These are phyloP conservation scores for Clonostachys solani DNA, from an alignment of 2,329 filamentous ascomycete genomes.

Conservation along the genomic window DNA sequence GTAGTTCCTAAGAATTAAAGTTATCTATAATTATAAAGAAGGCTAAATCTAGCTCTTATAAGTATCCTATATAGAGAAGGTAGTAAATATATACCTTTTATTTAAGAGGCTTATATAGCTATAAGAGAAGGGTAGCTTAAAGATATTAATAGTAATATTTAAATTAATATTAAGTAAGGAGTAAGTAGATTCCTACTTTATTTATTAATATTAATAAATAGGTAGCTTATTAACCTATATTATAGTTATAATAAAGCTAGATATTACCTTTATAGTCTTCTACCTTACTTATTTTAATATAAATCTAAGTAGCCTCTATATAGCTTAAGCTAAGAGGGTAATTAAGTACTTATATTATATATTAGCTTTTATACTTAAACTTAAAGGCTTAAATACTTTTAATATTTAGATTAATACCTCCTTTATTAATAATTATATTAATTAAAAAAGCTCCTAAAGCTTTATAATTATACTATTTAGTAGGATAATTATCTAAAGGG, in stretches of 20 bases:
- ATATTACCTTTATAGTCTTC: not conserved
- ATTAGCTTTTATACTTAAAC: not conserved
- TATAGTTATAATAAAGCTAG: not conserved
- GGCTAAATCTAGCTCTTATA: not conserved
- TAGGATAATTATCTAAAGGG: too few relatives aligned
- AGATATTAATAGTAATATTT: not conserved
- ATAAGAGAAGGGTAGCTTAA: not conserved
- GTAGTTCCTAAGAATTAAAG: not conserved
- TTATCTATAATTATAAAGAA: not conserved
- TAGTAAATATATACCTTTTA: not conserved
- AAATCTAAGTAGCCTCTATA: not conserved
- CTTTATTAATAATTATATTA: too few relatives aligned
- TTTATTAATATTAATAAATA: too few relatives aligned
- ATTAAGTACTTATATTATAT: too few relatives aligned
- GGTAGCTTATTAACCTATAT: not conserved
- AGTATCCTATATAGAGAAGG: not conserved
- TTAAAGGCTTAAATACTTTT: not conserved
- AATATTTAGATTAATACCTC: too few relatives aligned
- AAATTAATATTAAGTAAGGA: too few relatives aligned
- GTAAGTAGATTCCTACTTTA: too few relatives aligned
- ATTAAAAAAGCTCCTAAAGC: too few relatives aligned
- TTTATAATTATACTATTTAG: too few relatives aligned
- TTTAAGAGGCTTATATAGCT: not conserved
- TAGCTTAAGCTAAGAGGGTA: not conserved
- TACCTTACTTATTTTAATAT: not conserved